Conservation (phyloP, 2,329 filamentous ascomycete genomes). For the Colletotrichum phormii region DNA sequence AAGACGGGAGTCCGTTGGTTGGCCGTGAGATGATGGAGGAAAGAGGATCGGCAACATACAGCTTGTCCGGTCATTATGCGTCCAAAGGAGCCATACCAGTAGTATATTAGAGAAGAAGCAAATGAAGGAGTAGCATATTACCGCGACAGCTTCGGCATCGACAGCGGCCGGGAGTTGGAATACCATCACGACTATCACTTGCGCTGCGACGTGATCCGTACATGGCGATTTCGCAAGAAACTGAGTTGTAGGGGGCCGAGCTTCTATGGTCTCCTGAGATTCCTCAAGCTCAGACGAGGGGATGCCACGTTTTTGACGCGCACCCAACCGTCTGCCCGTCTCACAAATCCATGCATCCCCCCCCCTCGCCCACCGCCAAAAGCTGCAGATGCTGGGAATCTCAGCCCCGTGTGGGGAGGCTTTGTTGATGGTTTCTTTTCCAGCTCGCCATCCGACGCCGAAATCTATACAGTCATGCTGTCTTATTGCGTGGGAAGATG, state of each 20-base stretch:
- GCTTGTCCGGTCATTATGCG: constrained; percentile 31
- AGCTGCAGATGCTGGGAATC: not conserved
- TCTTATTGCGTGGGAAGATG: constrained; percentile 17
- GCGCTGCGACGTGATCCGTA: constrained; percentile 20
- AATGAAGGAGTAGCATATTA: constrained; percentile 28
- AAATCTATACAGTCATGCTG: not conserved
- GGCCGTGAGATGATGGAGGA: not conserved
- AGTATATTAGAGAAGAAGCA: constrained; percentile 28
- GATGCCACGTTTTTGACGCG: constrained; percentile 23
- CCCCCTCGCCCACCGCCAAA: not conserved
- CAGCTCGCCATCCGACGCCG: constrained; percentile 24
- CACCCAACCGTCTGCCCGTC: not conserved
- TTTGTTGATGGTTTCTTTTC: not conserved
- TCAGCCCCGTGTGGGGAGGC: constrained; percentile 21
- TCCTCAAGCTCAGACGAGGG: constrained; percentile 4
- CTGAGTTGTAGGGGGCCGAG: not conserved
- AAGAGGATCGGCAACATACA: constrained; percentile 10
- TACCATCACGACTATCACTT: constrained; percentile 28
- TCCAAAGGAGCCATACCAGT: constrained; percentile 32
- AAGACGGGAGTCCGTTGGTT: not conserved
- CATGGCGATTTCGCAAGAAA: constrained; percentile 21
- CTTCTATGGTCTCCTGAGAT: not conserved
- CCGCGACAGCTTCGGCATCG: constrained; percentile 18
- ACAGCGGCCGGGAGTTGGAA: constrained; percentile 35
- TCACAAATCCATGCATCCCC: not conserved